Evolutionary conservation across 257 asterid genomes (phyloP), one percentile per base, ranked within the genome.

Genomic region (Perilla frutescens): DNA sequence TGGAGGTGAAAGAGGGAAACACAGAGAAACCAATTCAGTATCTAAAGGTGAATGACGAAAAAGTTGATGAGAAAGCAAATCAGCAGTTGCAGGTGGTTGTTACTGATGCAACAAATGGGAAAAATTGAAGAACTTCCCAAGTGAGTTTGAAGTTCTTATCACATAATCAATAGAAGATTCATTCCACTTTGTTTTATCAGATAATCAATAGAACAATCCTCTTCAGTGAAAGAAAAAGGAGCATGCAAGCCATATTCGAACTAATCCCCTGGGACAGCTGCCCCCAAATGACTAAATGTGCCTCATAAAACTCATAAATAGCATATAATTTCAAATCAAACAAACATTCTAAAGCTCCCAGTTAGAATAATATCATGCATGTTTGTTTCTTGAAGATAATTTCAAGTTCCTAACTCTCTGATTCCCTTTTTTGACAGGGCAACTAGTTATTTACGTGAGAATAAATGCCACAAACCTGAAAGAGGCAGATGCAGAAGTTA

Each of bases 31-130:
- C 68, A 44, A 31, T 40, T 43, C 75, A 72, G 50, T 59, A 15
- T 67, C 29, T 72, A 13, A 66, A 29, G 75, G 71, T n/a, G 48
- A 50, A 60, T 1, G 75, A 54, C 5, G 72, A 68, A 43, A 78
- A 70, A 41, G 72, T 65, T 50, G 80, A 64, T 4, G 80, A 65
- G 59, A 75, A 69, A 74, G 41, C 66, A 79, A 64, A 43, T 58
- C 75, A 64, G 68, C 71, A 72, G 68, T 10, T 71, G 44, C 75
- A 78, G 41, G 41, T 50, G 44, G 71, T 70, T 48, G 71, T 63
- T 32, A 48, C 66, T 14, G 80, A 69, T 74, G 70, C 76, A 68
- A 49, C 68, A 47, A 34, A 72, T 43, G 72, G 44, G 13, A 68
- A 73, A 59, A 55, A 20, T 11, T 68, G 76, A 79, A 66, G 59